Evolutionary conservation across 2,329 filamentous ascomycete genomes (phyloP).

Genomic region (Pseudocercospora fuligena): DNA sequence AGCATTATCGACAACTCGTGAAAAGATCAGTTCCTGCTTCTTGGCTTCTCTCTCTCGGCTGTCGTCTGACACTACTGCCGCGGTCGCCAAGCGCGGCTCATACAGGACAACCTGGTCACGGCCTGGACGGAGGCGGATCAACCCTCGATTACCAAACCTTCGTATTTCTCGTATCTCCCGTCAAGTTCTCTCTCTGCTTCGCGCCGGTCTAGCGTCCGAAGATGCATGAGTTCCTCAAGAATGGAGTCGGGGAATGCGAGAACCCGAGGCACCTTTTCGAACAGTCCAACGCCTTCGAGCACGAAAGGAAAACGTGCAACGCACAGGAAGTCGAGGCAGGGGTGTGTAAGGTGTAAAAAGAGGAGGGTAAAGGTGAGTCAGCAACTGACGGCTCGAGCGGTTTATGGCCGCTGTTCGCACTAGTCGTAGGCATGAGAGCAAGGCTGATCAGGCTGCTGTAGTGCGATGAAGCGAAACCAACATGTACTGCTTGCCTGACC

Average conservation of each 20-base stretch:
- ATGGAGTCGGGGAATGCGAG: background rate
- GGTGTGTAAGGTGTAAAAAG: constrained; percentile 11
- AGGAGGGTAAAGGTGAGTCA: constrained; percentile 11
- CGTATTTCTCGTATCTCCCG: background rate
- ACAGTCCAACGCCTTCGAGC: background rate
- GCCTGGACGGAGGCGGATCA: background rate
- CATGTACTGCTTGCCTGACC: constrained; percentile 12
- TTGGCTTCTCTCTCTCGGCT: background rate
- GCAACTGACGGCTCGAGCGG: background rate
- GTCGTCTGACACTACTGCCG: background rate
- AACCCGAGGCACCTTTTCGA: background rate
- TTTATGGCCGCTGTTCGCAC: background rate
- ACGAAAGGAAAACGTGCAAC: constrained; percentile 1
- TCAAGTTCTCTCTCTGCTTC: background rate
- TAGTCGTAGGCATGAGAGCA: background rate
- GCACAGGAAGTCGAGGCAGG: constrained; percentile 13
- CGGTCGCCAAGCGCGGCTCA: background rate
- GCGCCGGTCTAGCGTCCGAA: background rate
- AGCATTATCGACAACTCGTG: no score
- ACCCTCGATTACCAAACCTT: background rate
- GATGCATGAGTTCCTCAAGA: background rate
- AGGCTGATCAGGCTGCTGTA: constrained; percentile 1
- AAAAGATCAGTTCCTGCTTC: no score
- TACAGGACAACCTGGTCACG: background rate
- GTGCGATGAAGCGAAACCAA: constrained; percentile 16